A percentile compares a stretch with the other conserved stretches of the same genome.
These are phyloP conservation scores for Bruguiera parviflora DNA, from an alignment of 345 rosid genomes.

Conservation along the genomic window DNA sequence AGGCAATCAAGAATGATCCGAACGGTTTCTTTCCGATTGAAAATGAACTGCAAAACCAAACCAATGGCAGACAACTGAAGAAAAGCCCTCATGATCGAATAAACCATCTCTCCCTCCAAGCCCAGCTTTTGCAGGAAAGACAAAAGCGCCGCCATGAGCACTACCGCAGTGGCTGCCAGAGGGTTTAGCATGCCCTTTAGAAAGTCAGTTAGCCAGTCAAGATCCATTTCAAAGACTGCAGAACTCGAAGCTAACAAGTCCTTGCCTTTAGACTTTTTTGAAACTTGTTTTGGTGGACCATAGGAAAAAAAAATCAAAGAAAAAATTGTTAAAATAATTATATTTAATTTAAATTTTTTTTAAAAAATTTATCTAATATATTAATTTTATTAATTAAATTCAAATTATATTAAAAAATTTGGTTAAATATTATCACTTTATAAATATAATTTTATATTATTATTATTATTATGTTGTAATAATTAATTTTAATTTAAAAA, in stretches of 20 bases:
- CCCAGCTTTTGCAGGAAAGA: slow-evolving; percentile 64
- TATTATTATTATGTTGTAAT: no score
- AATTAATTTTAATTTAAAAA: no score
- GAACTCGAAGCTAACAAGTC: background rate
- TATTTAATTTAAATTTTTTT: no score
- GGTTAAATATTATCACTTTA: no score
- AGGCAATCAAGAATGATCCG: slow-evolving; percentile 85
- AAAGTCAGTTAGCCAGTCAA: slow-evolving; percentile 54
- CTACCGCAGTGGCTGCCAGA: slow-evolving; percentile 68
- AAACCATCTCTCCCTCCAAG: slow-evolving; percentile 74
- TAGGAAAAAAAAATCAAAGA: no score
- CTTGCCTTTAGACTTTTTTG: background rate
- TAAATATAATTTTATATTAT: no score
- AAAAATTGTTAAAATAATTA: no score
- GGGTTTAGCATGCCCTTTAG: slow-evolving; percentile 79
- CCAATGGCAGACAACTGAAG: slow-evolving; percentile 82
- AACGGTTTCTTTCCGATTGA: slow-evolving; percentile 39
- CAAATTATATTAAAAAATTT: no score
- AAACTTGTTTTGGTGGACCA: background rate
- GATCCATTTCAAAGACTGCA: slow-evolving; percentile 26
- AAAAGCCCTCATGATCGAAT: slow-evolving; percentile 67
- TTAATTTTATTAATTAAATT: no score
- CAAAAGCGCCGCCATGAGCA: slow-evolving; percentile 58
- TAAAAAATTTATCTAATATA: no score
- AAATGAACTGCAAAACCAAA: slow-evolving; percentile 87